Evolutionary conservation across 352 stramenopile species (phyloP), one percentile per base, ranked within the genome.

Genomic region (Thalassiosira mediterranea): DNA sequence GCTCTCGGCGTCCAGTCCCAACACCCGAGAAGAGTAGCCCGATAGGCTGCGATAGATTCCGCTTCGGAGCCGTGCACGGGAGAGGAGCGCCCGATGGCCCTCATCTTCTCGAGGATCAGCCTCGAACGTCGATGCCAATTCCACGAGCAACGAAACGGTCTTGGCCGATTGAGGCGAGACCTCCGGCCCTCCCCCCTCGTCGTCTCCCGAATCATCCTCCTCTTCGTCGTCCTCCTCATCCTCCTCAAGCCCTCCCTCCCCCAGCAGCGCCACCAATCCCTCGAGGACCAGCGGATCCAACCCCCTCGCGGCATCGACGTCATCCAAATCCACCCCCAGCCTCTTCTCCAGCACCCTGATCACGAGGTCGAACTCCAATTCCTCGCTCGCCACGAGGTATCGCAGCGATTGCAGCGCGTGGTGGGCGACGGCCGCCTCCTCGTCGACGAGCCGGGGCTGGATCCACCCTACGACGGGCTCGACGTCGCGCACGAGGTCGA

Each of bases 281-380:
- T 92, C 86, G 48, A 90, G 54, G 2, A 78, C 44, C 19, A 88
- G 34, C 25, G 19, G 34, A 15, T 75, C 37, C n/a, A 87, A 65
- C 34, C 63, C 44, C 2, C 79, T 40, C 23, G 89, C 38, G 26
- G 69, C 57, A 11, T 78, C 37, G 8, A 79, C 11, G 59, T 86
- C 70, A 32, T 29, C 34, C 4, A 83, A 23, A 60, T 79, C 59
- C 32, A 90, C 48, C 46, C 40, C 19, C 13, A 92, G 54, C 60
- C 73, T 64, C 54, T 92, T 92, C 28, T 79, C 76, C 19, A 92
- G 51, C 31, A 92, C 86, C 29, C 75, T 74, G 26, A 90, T 73
- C 0, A 92, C 86, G 4, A 90, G 42, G 57, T 80, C 66, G 75
- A 88, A 92, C 56, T 90, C 83, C 34, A 92, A 65, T 42, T 90